A percentile compares a stretch with the other conserved stretches of the same genome.
Conservation (phyloP, 2,329 filamentous ascomycete genomes). For the Stagonosporopsis cucurbitacearum region DNA sequence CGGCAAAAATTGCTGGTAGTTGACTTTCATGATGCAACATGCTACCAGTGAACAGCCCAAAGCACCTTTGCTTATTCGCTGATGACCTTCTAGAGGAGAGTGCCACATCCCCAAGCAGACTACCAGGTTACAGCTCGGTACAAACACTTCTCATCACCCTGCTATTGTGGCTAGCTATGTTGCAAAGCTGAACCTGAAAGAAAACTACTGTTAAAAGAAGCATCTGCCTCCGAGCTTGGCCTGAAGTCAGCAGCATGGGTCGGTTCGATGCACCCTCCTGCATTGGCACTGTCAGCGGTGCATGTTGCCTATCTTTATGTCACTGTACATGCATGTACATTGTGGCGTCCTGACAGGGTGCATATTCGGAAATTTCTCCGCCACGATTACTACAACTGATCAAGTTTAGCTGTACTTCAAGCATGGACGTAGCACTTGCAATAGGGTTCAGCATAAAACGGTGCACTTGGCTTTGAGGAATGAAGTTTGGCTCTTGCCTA, state of each 20-base stretch:
- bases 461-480: not conserved
- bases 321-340: not conserved
- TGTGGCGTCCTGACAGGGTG: not conserved
- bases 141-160: too few species aligned
- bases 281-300: not conserved
- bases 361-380: not conserved
- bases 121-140: not conserved
- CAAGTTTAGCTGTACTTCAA: not conserved
- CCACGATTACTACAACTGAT: not conserved
- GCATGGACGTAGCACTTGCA: not conserved
- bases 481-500: not conserved
- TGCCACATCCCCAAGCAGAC: not conserved
- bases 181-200: not conserved
- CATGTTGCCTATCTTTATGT: not conserved
- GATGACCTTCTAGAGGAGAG: not conserved
- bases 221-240: not conserved
- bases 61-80: not conserved
- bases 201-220: not conserved
- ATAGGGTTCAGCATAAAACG: too few species aligned
- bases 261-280: not conserved
- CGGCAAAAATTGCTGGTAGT: too few species aligned
- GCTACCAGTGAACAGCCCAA: not conserved
- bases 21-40: not conserved
- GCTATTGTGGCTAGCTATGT: not conserved
- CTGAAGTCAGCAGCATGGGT: not conserved